Evolutionary conservation across 148 eudicot genomes (phyloP).

Genomic region (Rhododendron ovatum): DNA sequence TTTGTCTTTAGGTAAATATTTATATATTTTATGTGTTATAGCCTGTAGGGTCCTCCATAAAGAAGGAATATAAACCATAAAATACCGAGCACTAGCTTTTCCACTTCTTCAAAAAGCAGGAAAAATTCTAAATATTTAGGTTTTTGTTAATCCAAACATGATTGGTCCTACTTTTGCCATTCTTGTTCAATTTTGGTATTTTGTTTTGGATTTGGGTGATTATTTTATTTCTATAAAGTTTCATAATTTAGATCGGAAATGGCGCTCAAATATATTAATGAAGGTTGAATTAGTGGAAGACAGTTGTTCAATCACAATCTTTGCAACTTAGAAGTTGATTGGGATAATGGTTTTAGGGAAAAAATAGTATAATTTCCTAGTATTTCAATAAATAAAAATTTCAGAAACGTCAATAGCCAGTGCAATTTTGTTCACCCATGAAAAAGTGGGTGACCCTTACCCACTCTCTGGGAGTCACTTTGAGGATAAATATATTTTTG

Average conservation of each 20-base stretch:
- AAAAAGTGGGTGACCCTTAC: background rate
- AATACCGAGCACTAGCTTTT: constrained; percentile 3
- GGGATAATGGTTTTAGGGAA: background rate
- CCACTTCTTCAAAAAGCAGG: background rate
- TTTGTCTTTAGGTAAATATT: background rate
- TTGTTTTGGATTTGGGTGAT: background rate
- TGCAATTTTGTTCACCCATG: background rate
- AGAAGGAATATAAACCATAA: background rate
- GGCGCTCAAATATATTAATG: background rate
- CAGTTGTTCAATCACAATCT: background rate
- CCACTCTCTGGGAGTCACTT: background rate
- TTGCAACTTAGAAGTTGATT: background rate
- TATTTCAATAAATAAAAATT: background rate
- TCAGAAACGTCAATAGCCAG: background rate
- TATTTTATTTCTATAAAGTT: background rate
- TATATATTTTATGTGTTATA: background rate
- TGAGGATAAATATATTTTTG: background rate
- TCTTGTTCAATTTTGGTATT: background rate
- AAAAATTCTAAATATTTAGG: background rate
- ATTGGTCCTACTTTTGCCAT: background rate
- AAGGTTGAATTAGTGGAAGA: background rate
- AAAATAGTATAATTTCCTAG: background rate
- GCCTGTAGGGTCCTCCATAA: background rate
- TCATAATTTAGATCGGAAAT: background rate
- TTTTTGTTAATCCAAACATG: background rate